Percentiles rank a stretch among this genome's conserved stretches.
phyloP scores from a whole-genome alignment of 163 green algal species.

The Coccomyxa subellipsoidea region DNA sequence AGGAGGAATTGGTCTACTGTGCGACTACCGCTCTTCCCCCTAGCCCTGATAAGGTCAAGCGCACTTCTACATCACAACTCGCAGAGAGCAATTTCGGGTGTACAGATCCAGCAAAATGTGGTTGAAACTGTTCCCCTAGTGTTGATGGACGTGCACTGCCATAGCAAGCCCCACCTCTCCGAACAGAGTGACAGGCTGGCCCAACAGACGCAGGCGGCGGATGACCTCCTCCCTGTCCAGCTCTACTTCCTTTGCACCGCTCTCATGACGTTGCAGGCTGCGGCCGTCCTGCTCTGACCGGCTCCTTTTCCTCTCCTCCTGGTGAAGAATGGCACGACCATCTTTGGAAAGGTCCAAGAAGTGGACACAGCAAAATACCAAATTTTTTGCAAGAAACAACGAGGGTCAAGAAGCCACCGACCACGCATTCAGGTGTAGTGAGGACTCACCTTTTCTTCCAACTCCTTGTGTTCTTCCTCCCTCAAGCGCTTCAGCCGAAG shows the following conservation, averaged over 20 bases:
- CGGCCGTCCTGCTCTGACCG: not conserved
- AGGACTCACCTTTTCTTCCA: slow-evolving; percentile 25
- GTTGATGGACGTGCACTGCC: no score
- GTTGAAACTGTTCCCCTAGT: no score
- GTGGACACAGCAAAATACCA: no score
- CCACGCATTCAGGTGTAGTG: not conserved
- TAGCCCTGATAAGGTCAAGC: no score
- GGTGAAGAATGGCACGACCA: not conserved
- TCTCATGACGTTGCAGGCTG: not conserved
- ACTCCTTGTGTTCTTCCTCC: slow-evolving; percentile 43
- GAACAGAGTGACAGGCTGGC: slow-evolving; percentile 87
- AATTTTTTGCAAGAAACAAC: no score
- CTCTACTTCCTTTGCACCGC: slow-evolving; percentile 14
- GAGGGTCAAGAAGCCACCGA: not conserved
- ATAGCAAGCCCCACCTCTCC: slow-evolving; percentile 69
- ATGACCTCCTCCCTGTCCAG: slow-evolving; percentile 76
- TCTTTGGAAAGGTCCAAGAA: not conserved
- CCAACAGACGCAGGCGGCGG: slow-evolving; percentile 74
- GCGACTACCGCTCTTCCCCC: no score
- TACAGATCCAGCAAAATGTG: no score
- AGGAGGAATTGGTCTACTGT: no score
- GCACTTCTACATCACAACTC: no score
- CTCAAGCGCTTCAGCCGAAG: slow-evolving; percentile 32
- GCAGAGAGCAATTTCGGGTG: no score
- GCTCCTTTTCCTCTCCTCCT: not conserved